These are phyloP conservation scores for Deuterostichococcus epilithicus DNA, from an alignment of 139 green algal species.

Conservation along the genomic window DNA sequence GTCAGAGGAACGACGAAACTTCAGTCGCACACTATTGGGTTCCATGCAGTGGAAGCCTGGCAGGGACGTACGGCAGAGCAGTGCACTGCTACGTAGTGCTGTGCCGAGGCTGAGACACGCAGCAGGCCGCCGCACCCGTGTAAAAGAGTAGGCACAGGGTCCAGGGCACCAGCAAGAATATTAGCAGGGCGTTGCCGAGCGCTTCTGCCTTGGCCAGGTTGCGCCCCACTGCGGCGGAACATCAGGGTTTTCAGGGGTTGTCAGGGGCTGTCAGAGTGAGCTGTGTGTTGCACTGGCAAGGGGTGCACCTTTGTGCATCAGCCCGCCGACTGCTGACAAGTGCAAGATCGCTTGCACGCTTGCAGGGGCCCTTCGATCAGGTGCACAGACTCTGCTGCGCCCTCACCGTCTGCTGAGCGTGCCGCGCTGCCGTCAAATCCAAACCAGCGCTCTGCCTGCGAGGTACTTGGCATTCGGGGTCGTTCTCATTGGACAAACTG, in stretches of 20 bases:
- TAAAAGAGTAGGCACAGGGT: constrained; percentile 42
- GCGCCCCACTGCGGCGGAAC: not conserved
- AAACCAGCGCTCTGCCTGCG: constrained; percentile 50
- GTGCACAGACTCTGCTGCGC: too few relatives aligned
- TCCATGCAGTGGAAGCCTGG: not conserved
- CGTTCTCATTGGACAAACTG: too few relatives aligned
- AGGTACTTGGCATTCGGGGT: too few relatives aligned
- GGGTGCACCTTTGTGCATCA: too few relatives aligned
- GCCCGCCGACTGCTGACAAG: too few relatives aligned
- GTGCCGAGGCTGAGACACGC: not conserved
- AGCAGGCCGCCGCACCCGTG: constrained; percentile 8
- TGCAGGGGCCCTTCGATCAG: too few relatives aligned
- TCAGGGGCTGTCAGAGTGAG: too few relatives aligned
- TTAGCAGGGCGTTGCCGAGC: constrained; percentile 33
- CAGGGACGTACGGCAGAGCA: not conserved
- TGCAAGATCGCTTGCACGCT: too few relatives aligned
- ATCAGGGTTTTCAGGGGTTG: too few relatives aligned
- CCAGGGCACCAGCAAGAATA: constrained; percentile 40
- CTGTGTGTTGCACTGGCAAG: too few relatives aligned
- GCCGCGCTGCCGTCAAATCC: constrained; percentile 44
- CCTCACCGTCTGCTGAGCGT: not conserved
- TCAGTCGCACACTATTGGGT: not conserved
- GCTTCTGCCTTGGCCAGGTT: constrained; percentile 34
- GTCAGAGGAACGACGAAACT: not conserved
- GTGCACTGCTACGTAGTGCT: not conserved